Percentiles rank a stretch among this genome's conserved stretches.
phyloP scores from a whole-genome alignment of 2,329 filamentous ascomycete genomes.

The Myriangium duriaei region DNA sequence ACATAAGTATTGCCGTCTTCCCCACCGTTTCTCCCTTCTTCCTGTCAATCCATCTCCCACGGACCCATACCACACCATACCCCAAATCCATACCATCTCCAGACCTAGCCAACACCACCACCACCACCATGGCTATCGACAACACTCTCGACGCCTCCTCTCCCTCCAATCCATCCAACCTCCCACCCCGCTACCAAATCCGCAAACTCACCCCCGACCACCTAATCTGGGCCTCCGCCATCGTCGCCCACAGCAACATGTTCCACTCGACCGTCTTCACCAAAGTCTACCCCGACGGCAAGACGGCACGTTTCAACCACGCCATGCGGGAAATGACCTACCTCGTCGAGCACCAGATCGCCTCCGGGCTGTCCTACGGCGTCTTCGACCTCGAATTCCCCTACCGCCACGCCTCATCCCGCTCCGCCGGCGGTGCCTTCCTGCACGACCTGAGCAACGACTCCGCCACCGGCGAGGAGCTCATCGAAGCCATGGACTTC shows the following conservation, averaged over 20 bases:
- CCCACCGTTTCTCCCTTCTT: no score
- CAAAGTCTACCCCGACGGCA: slow-evolving; percentile 16
- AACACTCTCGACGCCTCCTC: background rate
- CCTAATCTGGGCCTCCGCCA: slow-evolving; percentile 19
- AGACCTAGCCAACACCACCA: no score
- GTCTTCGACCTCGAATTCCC: slow-evolving; percentile 29
- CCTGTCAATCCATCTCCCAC: no score
- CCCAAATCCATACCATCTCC: no score
- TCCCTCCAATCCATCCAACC: slow-evolving; percentile 16
- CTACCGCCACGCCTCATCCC: slow-evolving; percentile 21
- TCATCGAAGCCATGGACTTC: slow-evolving; percentile 27
- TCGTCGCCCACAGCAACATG: slow-evolving; percentile 22
- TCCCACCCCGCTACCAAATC: slow-evolving; percentile 23
- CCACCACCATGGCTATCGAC: no score
- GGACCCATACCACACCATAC: no score
- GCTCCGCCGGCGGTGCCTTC: slow-evolving; percentile 18
- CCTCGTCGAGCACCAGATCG: slow-evolving; percentile 24
- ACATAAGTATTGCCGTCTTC: no score
- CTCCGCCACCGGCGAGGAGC: slow-evolving; percentile 1
- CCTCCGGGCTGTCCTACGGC: slow-evolving; percentile 24
- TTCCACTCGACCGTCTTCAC: slow-evolving; percentile 22
- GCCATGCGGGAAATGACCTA: slow-evolving; percentile 14
- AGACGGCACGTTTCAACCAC: slow-evolving; percentile 14
- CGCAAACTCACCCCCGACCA: slow-evolving; percentile 20
- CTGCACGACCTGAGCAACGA: slow-evolving; percentile 17